A percentile compares a stretch with the other conserved stretches of the same genome.
Evolutionary conservation across 148 eudicot species (phyloP).

Genomic region (Rhododendron griersonianum): DNA sequence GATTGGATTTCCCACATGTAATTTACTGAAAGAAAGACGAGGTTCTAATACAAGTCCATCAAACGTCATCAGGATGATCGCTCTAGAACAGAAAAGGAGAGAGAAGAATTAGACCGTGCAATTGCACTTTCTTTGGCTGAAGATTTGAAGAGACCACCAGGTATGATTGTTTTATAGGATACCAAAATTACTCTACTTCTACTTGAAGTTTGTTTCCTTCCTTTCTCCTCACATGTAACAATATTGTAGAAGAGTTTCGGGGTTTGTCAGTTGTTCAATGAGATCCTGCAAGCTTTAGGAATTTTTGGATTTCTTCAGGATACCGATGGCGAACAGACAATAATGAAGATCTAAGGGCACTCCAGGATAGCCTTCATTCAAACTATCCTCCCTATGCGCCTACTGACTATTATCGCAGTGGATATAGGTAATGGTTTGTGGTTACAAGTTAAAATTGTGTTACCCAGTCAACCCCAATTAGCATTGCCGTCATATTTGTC

Average conservation of each 20-base stretch:
- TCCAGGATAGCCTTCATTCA: conserved; percentile 38
- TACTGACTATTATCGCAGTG: conserved; percentile 44
- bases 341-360: conserved; percentile 49
- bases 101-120: conserved; percentile 71
- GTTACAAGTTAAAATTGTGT: background rate
- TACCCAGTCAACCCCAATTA: background rate
- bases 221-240: too few species aligned
- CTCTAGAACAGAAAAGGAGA: conserved; percentile 51
- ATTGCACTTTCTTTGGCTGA: conserved; percentile 70
- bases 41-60: conserved; percentile 5
- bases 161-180: conserved; percentile 27
- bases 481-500: background rate
- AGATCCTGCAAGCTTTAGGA: background rate
- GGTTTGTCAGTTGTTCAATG: background rate
- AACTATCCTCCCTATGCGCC: conserved; percentile 64
- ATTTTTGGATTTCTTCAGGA: conserved; percentile 25
- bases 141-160: conserved; percentile 60
- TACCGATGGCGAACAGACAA: conserved; percentile 42
- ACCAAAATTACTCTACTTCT: background rate
- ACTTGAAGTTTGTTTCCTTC: background rate
- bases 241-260: background rate
- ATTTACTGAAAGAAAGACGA: background rate
- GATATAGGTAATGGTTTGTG: conserved; percentile 40
- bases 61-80: conserved; percentile 57
- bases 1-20: background rate